Percentiles rank a stretch among this genome's conserved stretches.
Evolutionary conservation across 164 flowering plant genomes (phyloP).

Genomic region (Taxillus chinensis): DNA sequence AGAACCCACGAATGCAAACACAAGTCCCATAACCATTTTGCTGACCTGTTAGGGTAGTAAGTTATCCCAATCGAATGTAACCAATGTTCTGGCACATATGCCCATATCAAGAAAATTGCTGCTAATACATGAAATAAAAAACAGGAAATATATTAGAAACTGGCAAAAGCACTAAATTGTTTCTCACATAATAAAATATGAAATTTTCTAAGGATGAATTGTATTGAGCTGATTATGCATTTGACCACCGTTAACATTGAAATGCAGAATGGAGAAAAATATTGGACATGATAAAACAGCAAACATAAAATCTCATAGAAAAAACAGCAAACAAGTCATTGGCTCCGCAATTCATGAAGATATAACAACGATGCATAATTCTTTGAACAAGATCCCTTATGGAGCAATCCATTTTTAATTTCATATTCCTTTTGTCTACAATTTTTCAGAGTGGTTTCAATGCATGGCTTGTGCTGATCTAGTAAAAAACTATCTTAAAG

Average conservation of each 20-base stretch:
- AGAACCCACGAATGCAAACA: background rate
- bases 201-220: background rate
- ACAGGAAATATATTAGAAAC: slow-evolving; percentile 1
- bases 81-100: slow-evolving; percentile 80
- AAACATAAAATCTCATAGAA: background rate
- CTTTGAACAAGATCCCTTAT: no score
- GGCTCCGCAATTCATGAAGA: no score
- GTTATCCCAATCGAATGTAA: slow-evolving; percentile 61
- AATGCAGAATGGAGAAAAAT: background rate
- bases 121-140: slow-evolving; percentile 9
- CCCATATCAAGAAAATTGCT: slow-evolving; percentile 78
- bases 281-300: background rate
- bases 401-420: no score
- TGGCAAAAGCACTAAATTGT: background rate
- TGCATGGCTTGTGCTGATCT: no score
- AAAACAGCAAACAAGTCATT: no score
- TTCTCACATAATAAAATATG: no score
- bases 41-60: slow-evolving; percentile 84
- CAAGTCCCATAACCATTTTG: background rate
- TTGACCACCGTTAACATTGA: background rate
- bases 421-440: no score
- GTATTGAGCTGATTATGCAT: background rate
- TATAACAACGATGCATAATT: no score
- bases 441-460: no score
- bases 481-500: no score